phyloP scores from a whole-genome alignment of 1,139 yeast genomes.

The Pichia norvegensis region DNA sequence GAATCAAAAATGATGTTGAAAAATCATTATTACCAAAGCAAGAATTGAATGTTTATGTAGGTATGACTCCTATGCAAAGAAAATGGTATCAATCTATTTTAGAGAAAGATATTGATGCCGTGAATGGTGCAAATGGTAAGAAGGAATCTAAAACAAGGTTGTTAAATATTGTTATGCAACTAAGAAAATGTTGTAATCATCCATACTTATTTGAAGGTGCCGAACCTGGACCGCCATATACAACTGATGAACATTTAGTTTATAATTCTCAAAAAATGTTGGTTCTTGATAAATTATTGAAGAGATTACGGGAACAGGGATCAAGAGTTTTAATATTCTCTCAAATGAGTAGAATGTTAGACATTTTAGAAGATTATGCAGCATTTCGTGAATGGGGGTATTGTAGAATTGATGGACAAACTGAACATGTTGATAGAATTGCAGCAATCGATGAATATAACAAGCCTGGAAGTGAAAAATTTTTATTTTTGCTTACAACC shows the following conservation, averaged over 20 bases:
- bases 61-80: constrained; percentile 70
- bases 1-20: constrained; percentile 75
- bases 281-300: constrained; percentile 59
- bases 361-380: constrained; percentile 73
- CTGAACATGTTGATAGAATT: constrained; percentile 70
- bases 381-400: constrained; percentile 58
- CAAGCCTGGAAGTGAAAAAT: constrained; percentile 59
- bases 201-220: constrained; percentile 81
- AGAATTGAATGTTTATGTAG: constrained; percentile 63
- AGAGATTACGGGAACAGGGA: constrained; percentile 57
- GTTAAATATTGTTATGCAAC: constrained; percentile 74
- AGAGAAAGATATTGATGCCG: constrained; percentile 78
- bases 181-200: constrained; percentile 77
- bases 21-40: constrained; percentile 67
- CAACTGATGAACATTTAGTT: constrained; percentile 75
- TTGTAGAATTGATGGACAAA: constrained; percentile 76
- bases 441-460: constrained; percentile 72
- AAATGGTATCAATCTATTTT: constrained; percentile 68
- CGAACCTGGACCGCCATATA: constrained; percentile 81
- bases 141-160: constrained; percentile 68
- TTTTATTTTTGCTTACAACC: constrained; percentile 64
- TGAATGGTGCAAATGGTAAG: constrained; percentile 70
- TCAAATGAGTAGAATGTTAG: constrained; percentile 76
- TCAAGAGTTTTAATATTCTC: constrained; percentile 71
- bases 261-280: constrained; percentile 67